Evolutionary conservation across 768 basidiomycete genomes (phyloP), one percentile per base, ranked within the genome.

Genomic region (Sarcodon sp.): DNA sequence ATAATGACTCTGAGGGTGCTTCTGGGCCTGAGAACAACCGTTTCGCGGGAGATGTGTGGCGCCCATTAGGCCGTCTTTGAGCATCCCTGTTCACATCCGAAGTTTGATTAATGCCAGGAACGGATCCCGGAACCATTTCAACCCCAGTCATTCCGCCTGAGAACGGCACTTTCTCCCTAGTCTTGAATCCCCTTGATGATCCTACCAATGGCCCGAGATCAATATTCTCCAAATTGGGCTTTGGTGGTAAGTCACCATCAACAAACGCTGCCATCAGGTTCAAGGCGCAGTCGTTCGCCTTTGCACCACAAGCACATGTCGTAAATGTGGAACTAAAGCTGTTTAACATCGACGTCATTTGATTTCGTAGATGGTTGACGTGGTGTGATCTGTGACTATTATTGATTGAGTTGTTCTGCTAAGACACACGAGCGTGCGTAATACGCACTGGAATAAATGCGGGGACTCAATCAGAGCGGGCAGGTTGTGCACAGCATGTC

Each of bases 401-500:
- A 45, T 35, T 41, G 35, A 51, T 13, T 46, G 21, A 9, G 27
- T 36, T 8, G 52, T 52, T 13, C 39, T 47, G n/a, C 39, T 36
- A 37, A 43, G 27, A n/a, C 21, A n/a, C 33, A 21, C 15, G 41
- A 7, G 31, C 8, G 18, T 39, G 34, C 8, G 38, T 44, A 47
- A 33, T 37, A 76, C 76, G 64, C 62, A 81, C 81, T 72, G 68
- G 55, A 80, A 79, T 49, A 72, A 55, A 50, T 70, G 64, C 4
- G 80, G 77, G 4, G 72, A 63, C 55, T 78, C 66, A 49, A 87
- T 67, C 45, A 87, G 63, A 7, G 79, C 78, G n/a, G 79, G 85
- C 0, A 90, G 66, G 51, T 71, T 67, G 62, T 94, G 92, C 0
- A 93, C 76, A 0, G 83, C 80, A 58, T 89, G 86, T 2, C 79